These are phyloP conservation scores for Sugiyamaella chiloensis DNA, from an alignment of 805 yeast genomes.

Conservation along the genomic window DNA sequence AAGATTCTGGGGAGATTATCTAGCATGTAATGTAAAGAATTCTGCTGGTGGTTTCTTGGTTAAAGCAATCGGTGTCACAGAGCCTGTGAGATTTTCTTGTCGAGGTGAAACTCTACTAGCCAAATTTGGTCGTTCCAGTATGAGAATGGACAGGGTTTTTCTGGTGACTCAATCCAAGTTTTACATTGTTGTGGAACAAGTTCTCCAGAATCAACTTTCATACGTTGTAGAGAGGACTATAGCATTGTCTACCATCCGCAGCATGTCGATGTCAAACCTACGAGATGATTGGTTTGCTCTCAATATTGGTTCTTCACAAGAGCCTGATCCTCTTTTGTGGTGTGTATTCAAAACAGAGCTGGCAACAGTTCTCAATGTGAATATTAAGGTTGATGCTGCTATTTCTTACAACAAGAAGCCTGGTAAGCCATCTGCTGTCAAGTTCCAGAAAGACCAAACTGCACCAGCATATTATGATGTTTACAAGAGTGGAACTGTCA, in stretches of 20 bases:
- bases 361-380: slow-evolving; percentile 63
- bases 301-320: slow-evolving; percentile 48
- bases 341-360: slow-evolving; percentile 87
- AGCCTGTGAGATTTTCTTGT: slow-evolving; percentile 68
- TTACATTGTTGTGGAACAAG: slow-evolving; percentile 68
- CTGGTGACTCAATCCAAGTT: slow-evolving; percentile 62
- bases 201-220: slow-evolving; percentile 57
- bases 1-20: slow-evolving; percentile 90
- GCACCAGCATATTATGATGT: slow-evolving; percentile 66
- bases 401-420: slow-evolving; percentile 88
- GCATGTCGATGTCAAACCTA: slow-evolving; percentile 64
- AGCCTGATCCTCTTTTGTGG: slow-evolving; percentile 78
- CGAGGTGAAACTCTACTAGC: slow-evolving; percentile 78
- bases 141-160: slow-evolving; percentile 67
- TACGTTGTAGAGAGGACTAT: slow-evolving; percentile 63
- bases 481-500: slow-evolving; percentile 86
- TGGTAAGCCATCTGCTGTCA: slow-evolving; percentile 70
- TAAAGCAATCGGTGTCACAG: slow-evolving; percentile 64
- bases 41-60: slow-evolving; percentile 74
- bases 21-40: slow-evolving; percentile 75
- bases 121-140: slow-evolving; percentile 90
- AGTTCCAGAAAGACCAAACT: slow-evolving; percentile 57
- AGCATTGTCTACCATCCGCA: slow-evolving; percentile 55
- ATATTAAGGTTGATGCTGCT: slow-evolving; percentile 64
- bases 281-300: slow-evolving; percentile 94